These are phyloP conservation scores for Leptographium lundbergii DNA, from an alignment of 2,329 filamentous ascomycete species.

Conservation along the genomic window DNA sequence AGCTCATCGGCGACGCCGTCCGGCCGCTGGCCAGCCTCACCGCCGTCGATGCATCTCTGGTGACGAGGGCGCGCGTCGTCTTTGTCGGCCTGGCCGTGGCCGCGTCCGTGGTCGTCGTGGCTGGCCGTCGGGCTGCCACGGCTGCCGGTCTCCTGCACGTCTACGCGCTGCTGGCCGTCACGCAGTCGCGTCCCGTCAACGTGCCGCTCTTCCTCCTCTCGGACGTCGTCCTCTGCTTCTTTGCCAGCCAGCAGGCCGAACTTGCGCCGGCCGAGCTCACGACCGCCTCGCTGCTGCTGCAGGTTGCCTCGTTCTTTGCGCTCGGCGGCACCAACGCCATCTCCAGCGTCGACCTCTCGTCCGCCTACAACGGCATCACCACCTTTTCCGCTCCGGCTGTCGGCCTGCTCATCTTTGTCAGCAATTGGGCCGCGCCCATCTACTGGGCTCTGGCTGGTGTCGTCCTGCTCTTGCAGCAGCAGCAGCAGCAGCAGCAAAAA, in stretches of 20 bases:
- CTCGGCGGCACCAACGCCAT: conserved; percentile 89
- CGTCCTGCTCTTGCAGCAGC: conserved; percentile 31
- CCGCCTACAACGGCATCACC: conserved; percentile 83
- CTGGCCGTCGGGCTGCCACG: neutral
- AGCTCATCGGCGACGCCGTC: conserved; percentile 47
- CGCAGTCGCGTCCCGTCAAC: conserved; percentile 75
- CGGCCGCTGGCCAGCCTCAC: conserved; percentile 23
- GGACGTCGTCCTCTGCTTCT: conserved; percentile 40
- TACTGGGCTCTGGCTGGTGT: conserved; percentile 67
- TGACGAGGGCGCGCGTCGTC: conserved; percentile 35
- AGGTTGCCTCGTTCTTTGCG: conserved; percentile 78
- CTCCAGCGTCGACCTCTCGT: conserved; percentile 87
- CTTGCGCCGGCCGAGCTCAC: conserved; percentile 48
- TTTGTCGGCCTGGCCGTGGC: conserved; percentile 33
- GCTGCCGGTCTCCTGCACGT: conserved; percentile 47
- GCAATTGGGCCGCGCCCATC: conserved; percentile 84
- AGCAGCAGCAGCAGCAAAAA: conserved; percentile 7
- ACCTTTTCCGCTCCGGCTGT: conserved; percentile 73
- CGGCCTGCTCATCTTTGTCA: conserved; percentile 68
- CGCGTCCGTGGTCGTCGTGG: conserved; percentile 21
- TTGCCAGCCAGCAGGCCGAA: conserved; percentile 20
- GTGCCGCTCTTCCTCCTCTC: conserved; percentile 75
- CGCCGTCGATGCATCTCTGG: conserved; percentile 27
- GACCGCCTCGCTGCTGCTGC: conserved; percentile 60
- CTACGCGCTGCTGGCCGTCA: conserved; percentile 67